Base-by-base conservation (phyloP, 805 yeast species). In the Groenewaldozyma tartarivorans region DNA sequence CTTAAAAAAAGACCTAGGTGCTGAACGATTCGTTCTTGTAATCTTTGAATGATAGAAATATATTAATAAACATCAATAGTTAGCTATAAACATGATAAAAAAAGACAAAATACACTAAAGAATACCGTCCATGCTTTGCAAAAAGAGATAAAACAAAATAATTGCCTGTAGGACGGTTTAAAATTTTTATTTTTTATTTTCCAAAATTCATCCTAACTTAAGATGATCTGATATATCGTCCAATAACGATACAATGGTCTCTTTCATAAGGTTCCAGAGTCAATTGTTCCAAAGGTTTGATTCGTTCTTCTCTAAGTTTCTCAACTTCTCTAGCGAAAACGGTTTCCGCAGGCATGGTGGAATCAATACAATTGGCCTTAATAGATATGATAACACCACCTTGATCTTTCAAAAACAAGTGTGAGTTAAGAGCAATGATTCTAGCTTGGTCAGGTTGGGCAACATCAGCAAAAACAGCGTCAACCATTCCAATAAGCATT, bases 391-490 rank as follows among this genome's bases (percentile, higher is more conserved):
- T 92, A 53, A 92, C 98, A 64, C 95, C 95, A 70, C 98, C 98
- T 69, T 81, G 87, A 68, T 92, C 96, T 69, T 92, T 92, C 64
- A 92, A 77, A 82, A 92, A 92, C 77, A 90, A 74, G 69, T 92
- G 98, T 44, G 97, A 81, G 78, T 92, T 92, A 64, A 92, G 79
- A 40, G 97, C 98, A 66, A 92, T 90, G 64, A 92, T 92, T 82
- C 98, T 94, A 56, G 98, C 98, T 74, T 92, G 98, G 72, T 92
- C 98, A 34, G 98, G 98, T 74, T 92, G 98, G 53, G 98, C 98
- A 64, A 92, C 98, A 75, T 92, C 98, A 48, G 98, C 98, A 62
- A 92, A 92, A 47, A 92, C 97, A 63, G 79, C 85, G 68, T 92
- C 98, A 52, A 92, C 98, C 98, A 92, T 92, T 60, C 96, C 95